Evolutionary conservation across 2,329 filamentous ascomycete species (phyloP).

Genomic region (Pseudofabraea citricarpa): DNA sequence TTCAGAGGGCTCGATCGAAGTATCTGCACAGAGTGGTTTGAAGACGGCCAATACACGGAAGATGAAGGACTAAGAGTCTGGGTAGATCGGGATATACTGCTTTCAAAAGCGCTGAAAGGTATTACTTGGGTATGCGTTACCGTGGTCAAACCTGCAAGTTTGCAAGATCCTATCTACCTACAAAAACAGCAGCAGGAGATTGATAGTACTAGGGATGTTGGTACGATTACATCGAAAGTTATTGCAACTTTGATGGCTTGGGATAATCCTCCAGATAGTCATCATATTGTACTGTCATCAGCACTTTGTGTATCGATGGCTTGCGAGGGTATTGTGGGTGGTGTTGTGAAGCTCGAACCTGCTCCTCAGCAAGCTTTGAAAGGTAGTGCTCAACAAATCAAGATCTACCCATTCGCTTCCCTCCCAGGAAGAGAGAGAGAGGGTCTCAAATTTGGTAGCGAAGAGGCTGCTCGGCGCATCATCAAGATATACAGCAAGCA

Average conservation of each 20-base stretch:
- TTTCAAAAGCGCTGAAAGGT: constrained; percentile 68
- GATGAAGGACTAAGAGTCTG: constrained; percentile 67
- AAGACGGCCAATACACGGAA: constrained; percentile 49
- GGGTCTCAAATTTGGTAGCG: constrained; percentile 80
- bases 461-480: constrained; percentile 69
- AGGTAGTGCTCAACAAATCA: constrained; percentile 50
- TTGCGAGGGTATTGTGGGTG: constrained; percentile 71
- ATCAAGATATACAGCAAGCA: constrained; percentile 63
- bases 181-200: constrained; percentile 64
- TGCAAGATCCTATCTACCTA: constrained; percentile 67
- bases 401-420: constrained; percentile 73
- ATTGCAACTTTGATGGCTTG: constrained; percentile 73
- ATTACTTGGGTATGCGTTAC: constrained; percentile 74
- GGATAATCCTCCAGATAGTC: constrained; percentile 81
- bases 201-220: constrained; percentile 53
- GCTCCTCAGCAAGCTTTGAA: constrained; percentile 47
- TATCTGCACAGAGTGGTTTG: constrained; percentile 70
- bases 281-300: constrained; percentile 74
- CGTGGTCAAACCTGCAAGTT: constrained; percentile 75
- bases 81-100: constrained; percentile 75
- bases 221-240: constrained; percentile 59
- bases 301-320: constrained; percentile 71
- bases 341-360: constrained; percentile 80
- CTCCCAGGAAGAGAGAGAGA: constrained; percentile 50
- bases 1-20: constrained; percentile 72